phyloP scores from a whole-genome alignment of 805 yeast species.

The Naumovozyma castellii region DNA sequence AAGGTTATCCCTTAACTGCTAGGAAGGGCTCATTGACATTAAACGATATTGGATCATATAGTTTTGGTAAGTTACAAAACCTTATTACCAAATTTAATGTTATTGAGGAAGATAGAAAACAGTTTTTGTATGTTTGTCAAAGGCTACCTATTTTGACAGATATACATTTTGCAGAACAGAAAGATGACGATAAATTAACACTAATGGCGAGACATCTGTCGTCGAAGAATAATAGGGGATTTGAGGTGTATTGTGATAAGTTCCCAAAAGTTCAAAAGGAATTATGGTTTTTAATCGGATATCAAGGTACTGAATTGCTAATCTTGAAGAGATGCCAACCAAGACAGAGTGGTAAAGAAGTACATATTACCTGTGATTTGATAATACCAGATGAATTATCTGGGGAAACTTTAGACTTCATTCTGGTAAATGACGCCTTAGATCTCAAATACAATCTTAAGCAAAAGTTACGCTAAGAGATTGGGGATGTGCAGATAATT shows the following conservation, averaged over 20 bases:
- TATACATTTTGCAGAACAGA: conserved; percentile 34
- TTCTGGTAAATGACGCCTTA: conserved; percentile 58
- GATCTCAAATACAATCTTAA: conserved; percentile 38
- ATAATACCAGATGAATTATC: conserved; percentile 40
- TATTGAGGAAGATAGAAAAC: conserved; percentile 32
- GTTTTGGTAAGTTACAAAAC: conserved; percentile 22
- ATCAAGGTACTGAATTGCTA: conserved; percentile 42
- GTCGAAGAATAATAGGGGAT: conserved; percentile 40
- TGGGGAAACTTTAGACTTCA: conserved; percentile 39
- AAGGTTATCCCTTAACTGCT: conserved; percentile 10
- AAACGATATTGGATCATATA: conserved; percentile 36
- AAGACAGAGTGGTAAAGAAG: conserved; percentile 24
- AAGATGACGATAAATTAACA: conserved; percentile 27
- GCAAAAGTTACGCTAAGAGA: conserved; percentile 9
- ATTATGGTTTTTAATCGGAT: conserved; percentile 76
- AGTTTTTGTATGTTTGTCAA: conserved; percentile 44
- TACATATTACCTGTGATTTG: conserved; percentile 33
- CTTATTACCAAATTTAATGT: conserved; percentile 29
- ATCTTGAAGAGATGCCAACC: conserved; percentile 74
- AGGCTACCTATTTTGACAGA: conserved; percentile 52
- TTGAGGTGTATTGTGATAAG: conserved; percentile 62
- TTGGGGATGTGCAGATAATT: not conserved
- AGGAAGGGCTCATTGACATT: conserved; percentile 23
- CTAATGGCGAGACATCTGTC: conserved; percentile 49
- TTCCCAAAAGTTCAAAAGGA: conserved; percentile 90